Conservation (phyloP, 2,329 filamentous ascomycete species). For the Emmonsia crescens region DNA sequence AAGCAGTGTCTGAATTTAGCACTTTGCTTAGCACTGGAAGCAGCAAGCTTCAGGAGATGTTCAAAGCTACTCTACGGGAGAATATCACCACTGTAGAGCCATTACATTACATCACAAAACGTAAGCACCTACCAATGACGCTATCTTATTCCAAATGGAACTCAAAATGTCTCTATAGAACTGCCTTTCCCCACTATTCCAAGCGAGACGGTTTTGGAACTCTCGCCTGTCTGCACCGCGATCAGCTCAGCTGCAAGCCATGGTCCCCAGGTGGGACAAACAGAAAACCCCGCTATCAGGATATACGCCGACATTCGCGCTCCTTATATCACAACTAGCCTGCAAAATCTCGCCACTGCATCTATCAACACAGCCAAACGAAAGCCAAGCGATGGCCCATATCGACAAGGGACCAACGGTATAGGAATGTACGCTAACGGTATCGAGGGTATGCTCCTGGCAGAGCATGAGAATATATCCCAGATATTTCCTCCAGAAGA, state of each 20-base stretch:
- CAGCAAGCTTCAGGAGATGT: slow-evolving; percentile 71
- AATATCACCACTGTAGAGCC: slow-evolving; percentile 76
- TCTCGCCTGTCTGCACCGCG: slow-evolving; percentile 69
- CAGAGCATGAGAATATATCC: slow-evolving; percentile 86
- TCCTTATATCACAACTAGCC: slow-evolving; percentile 68
- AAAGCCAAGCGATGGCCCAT: slow-evolving; percentile 65
- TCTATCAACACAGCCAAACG: slow-evolving; percentile 75
- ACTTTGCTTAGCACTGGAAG: slow-evolving; percentile 69
- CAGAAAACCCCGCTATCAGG: slow-evolving; percentile 59
- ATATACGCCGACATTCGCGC: slow-evolving; percentile 81
- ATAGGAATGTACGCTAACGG: slow-evolving; percentile 81
- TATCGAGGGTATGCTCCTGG: slow-evolving; percentile 74
- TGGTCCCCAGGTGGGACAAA: slow-evolving; percentile 36
- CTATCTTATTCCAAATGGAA: neutral
- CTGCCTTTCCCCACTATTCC: slow-evolving; percentile 69
- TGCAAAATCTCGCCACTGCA: slow-evolving; percentile 79
- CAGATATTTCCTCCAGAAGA: slow-evolving; percentile 78
- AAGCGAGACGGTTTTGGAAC: slow-evolving; percentile 61
- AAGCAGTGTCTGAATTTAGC: slow-evolving; percentile 70
- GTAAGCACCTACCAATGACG: slow-evolving; percentile 33
- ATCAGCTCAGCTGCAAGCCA: slow-evolving; percentile 52
- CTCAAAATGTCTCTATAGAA: slow-evolving; percentile 27
- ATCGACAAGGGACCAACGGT: slow-evolving; percentile 78
- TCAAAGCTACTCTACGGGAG: slow-evolving; percentile 66
- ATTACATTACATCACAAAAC: slow-evolving; percentile 84